phyloP scores from a whole-genome alignment of 2,329 filamentous ascomycete species.

The Fusarium temperatum region DNA sequence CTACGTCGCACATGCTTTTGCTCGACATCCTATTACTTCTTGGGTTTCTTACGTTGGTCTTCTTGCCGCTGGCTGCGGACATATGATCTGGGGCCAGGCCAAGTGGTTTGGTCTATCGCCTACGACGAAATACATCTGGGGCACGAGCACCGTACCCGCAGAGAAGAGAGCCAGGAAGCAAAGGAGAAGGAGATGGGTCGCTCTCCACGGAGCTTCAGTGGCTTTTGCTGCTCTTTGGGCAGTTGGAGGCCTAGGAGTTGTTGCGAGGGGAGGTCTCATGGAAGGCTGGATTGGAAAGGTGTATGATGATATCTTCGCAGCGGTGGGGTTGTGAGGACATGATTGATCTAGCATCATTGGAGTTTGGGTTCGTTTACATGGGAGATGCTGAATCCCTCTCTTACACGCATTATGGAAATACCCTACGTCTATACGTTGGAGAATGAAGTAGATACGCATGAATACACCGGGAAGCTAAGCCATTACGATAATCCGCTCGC shows the following conservation, averaged over 20 bases:
- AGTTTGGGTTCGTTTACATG: slow-evolving; percentile 37
- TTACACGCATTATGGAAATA: slow-evolving; percentile 37
- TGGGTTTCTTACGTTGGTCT: slow-evolving; percentile 75
- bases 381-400: slow-evolving; percentile 28
- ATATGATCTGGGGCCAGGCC: slow-evolving; percentile 87
- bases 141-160: slow-evolving; percentile 51
- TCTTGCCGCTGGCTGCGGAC: slow-evolving; percentile 73
- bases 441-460: slow-evolving; percentile 1
- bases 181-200: slow-evolving; percentile 74
- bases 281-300: slow-evolving; percentile 82
- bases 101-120: slow-evolving; percentile 78
- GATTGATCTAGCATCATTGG: slow-evolving; percentile 23
- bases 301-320: slow-evolving; percentile 73
- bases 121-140: slow-evolving; percentile 58
- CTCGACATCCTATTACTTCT: slow-evolving; percentile 72
- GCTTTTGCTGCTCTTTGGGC: slow-evolving; percentile 77
- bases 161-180: slow-evolving; percentile 62
- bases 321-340: slow-evolving; percentile 42
- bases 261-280: slow-evolving; percentile 75
- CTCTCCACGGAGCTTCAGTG: slow-evolving; percentile 71
- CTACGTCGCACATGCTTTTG: slow-evolving; percentile 87
- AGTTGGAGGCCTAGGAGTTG: slow-evolving; percentile 79
- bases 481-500: not conserved
- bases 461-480: not conserved
- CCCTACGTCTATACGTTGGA: slow-evolving; percentile 20